Base-by-base conservation (phyloP, 176 grass and related monocot species). In the Lolium rigidum region DNA sequence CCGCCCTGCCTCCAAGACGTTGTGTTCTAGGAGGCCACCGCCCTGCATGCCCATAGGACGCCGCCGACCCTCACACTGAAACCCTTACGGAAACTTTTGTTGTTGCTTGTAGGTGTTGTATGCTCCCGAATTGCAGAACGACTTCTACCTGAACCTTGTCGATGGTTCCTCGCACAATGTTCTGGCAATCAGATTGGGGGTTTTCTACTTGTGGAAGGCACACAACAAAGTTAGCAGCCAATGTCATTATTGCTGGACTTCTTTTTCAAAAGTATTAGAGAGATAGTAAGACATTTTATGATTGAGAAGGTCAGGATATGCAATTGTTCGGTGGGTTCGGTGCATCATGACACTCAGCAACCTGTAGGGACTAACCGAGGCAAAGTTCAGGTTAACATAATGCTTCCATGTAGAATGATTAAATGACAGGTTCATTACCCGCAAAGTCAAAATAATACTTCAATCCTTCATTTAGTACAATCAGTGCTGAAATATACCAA, bases 71-170 rank as follows among this genome's bases (percentile, higher is more conserved):
- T 35, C 31, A 3, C 31, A 76, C 50, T 24, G 6, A 25, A 17
- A 63, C 35, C 57, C 56, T 74, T 18, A 52, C n/a, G 15, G 41
- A 16, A n/a, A 43, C 43, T 66, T 72, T 56, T 61, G 20, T 12
- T 82, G 38, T 48, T 75, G n/a, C 47, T 86, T 91, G 76, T 76
- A 95, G 93, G 96, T 95, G 72, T 50, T 98, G 24, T 91, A 98
- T 88, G 96, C 93, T 5, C 93, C 93, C 2, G 93, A 93, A 22
- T 88, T 98, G 77, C 95, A 95, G 85, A 93, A 98, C 18, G 95
- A 98, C 86, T 98, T 98, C 91, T 98, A 94, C 86, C 84, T 95
- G 14, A 98, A 98, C 76, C 95, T 98, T 21, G 92, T 98, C 24
- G 96, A 98, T 91, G 95, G 93, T 90, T 98, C 96, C 1, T 95